Evolutionary conservation across 1,284 basidiomycete species (phyloP).

Genomic region (Ustilago curta): DNA sequence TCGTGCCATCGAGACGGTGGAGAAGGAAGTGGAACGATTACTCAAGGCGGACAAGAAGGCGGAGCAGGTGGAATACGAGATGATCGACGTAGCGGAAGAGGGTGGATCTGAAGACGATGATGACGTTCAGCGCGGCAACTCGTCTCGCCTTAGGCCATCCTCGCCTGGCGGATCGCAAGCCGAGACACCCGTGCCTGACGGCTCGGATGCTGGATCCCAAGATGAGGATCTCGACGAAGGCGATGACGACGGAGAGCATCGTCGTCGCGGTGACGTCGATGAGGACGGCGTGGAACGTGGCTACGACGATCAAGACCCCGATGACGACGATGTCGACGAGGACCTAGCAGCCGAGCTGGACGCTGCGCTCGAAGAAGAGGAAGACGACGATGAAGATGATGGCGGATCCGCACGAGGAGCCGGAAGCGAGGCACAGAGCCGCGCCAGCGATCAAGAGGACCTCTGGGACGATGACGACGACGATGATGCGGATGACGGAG

Average conservation of each 20-base stretch:
- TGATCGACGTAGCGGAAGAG: conserved; percentile 64
- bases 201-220: conserved; percentile 34
- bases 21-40: conserved; percentile 93
- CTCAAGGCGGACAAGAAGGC: conserved; percentile 87
- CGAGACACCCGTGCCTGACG: conserved; percentile 39
- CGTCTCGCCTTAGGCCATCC: conserved; percentile 45
- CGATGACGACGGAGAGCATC: conserved; percentile 22
- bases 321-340: conserved; percentile 75
- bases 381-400: conserved; percentile 74
- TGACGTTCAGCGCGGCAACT: conserved; percentile 38
- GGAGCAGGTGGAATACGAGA: conserved; percentile 74
- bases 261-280: conserved; percentile 65
- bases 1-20: conserved; percentile 94
- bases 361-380: conserved; percentile 70
- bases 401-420: conserved; percentile 71
- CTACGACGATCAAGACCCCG: conserved; percentile 71
- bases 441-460: conserved; percentile 61
- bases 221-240: conserved; percentile 46
- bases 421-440: conserved; percentile 51
- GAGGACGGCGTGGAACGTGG: conserved; percentile 68
- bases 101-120: conserved; percentile 55
- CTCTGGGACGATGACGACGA: conserved; percentile 65
- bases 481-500: conserved; percentile 77
- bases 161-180: conserved; percentile 50
- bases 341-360: conserved; percentile 71